A percentile compares a stretch with the other conserved stretches of the same genome.
phyloP scores from a whole-genome alignment of 805 yeast species.

The Zygotorulaspora florentina region DNA sequence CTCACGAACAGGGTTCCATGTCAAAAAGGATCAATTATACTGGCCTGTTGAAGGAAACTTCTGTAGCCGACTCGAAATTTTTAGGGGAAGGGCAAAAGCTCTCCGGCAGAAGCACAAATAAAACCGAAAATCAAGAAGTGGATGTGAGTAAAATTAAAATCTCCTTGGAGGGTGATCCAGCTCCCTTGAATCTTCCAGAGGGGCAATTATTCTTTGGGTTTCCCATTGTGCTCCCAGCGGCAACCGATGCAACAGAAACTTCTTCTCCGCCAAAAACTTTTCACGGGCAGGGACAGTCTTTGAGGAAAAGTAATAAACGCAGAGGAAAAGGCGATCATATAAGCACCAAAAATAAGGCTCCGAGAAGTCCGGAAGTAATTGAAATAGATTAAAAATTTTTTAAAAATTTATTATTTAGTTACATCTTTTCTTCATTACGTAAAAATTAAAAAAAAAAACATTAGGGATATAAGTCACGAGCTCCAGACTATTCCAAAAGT shows the following conservation, averaged over 20 bases:
- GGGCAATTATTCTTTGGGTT: slow-evolving; percentile 93
- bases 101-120: slow-evolving; percentile 51
- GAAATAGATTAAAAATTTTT: slow-evolving; percentile 56
- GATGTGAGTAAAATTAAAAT: slow-evolving; percentile 39
- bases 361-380: slow-evolving; percentile 70
- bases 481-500: too few relatives aligned
- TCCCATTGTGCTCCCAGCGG: slow-evolving; percentile 54
- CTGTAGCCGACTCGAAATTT: slow-evolving; percentile 36
- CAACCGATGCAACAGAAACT: slow-evolving; percentile 35
- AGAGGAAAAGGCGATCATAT: slow-evolving; percentile 52
- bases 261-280: slow-evolving; percentile 33
- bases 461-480: too few relatives aligned
- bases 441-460: not conserved
- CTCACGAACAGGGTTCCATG: slow-evolving; percentile 63
- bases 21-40: slow-evolving; percentile 60
- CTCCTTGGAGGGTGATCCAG: slow-evolving; percentile 60
- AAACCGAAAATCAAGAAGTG: slow-evolving; percentile 9
- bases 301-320: slow-evolving; percentile 68
- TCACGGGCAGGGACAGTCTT: slow-evolving; percentile 70
- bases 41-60: slow-evolving; percentile 46
- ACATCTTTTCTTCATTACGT: not conserved
- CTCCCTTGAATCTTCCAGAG: slow-evolving; percentile 66
- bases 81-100: slow-evolving; percentile 66
- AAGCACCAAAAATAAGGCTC: slow-evolving; percentile 56
- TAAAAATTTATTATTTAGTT: not conserved